Evolutionary conservation across 176 grass and related monocot species (phyloP).

Genomic region (Aegilops speltoides): DNA sequence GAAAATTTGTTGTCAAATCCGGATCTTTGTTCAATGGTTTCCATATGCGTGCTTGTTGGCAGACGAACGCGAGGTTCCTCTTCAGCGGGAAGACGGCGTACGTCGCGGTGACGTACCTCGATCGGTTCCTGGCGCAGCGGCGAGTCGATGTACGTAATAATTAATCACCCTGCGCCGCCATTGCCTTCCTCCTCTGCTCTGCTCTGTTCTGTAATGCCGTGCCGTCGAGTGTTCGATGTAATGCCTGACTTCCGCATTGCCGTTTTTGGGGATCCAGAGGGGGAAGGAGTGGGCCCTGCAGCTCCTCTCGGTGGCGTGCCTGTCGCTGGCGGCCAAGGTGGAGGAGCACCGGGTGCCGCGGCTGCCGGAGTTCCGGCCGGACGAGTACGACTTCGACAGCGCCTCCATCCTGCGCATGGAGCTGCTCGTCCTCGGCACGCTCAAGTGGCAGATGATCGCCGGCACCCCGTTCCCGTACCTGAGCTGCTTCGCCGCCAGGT

Average conservation of each 20-base stretch:
- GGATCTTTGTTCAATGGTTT: neutral
- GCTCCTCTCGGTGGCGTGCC: constrained; percentile 72
- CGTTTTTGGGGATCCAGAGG: constrained; percentile 38
- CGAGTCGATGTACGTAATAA: constrained; percentile 49
- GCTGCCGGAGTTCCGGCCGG: constrained; percentile 54
- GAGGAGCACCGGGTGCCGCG: constrained; percentile 60
- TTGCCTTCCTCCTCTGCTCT: neutral
- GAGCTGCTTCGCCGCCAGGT: constrained; percentile 54
- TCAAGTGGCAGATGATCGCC: constrained; percentile 75
- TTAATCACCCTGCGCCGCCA: neutral
- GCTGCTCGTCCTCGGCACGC: constrained; percentile 65
- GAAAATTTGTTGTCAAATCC: neutral
- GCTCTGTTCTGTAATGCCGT: neutral
- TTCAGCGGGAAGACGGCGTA: constrained; percentile 75
- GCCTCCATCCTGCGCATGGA: constrained; percentile 71
- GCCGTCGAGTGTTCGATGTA: constrained; percentile 2
- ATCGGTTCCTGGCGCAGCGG: constrained; percentile 68
- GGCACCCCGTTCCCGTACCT: constrained; percentile 83
- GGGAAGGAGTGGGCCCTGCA: constrained; percentile 66
- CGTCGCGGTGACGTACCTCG: constrained; percentile 76
- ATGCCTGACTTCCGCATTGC: constrained; percentile 11
- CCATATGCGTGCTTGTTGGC: constrained; percentile 4
- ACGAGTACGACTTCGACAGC: constrained; percentile 42
- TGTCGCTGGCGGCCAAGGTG: constrained; percentile 87
- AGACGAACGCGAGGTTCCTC: constrained; percentile 50